phyloP scores from a whole-genome alignment of 2,329 filamentous ascomycete species.

The Hypoxylon sp. region DNA sequence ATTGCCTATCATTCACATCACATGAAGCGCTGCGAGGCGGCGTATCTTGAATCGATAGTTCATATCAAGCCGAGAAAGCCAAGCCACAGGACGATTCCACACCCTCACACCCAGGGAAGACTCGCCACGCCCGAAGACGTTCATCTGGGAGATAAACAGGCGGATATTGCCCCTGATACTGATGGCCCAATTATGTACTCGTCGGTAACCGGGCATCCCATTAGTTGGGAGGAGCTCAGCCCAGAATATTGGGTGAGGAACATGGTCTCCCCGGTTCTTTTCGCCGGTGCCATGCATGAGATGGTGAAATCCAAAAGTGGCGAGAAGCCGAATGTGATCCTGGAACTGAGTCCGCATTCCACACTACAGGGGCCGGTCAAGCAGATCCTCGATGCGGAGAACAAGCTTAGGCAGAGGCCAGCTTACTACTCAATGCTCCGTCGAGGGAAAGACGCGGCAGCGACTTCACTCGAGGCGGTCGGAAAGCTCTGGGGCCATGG shows the following conservation, averaged over 20 bases:
- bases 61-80: slow-evolving; percentile 39
- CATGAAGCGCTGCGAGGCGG: slow-evolving; percentile 51
- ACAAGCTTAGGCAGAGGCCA: slow-evolving; percentile 32
- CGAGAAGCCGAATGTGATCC: slow-evolving; percentile 39
- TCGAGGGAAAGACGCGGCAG: slow-evolving; percentile 37
- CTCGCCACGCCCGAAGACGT: slow-evolving; percentile 22
- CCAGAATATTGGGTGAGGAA: slow-evolving; percentile 49
- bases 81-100: slow-evolving; percentile 20
- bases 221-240: slow-evolving; percentile 40
- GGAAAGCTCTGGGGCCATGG: slow-evolving; percentile 46
- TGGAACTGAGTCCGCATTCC: slow-evolving; percentile 50
- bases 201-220: slow-evolving; percentile 42
- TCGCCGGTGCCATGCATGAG: slow-evolving; percentile 43
- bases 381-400: slow-evolving; percentile 47
- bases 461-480: slow-evolving; percentile 39
- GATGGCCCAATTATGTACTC: slow-evolving; percentile 46
- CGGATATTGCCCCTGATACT: slow-evolving; percentile 1
- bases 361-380: slow-evolving; percentile 47
- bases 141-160: slow-evolving; percentile 9
- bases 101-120: slow-evolving; percentile 36
- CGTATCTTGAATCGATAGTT: slow-evolving; percentile 48
- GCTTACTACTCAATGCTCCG: slow-evolving; percentile 42
- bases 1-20: slow-evolving; percentile 54
- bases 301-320: slow-evolving; percentile 29
- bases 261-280: slow-evolving; percentile 48